Base-by-base conservation (phyloP, 768 basidiomycete genomes). In the Hygrocybe punicea region DNA sequence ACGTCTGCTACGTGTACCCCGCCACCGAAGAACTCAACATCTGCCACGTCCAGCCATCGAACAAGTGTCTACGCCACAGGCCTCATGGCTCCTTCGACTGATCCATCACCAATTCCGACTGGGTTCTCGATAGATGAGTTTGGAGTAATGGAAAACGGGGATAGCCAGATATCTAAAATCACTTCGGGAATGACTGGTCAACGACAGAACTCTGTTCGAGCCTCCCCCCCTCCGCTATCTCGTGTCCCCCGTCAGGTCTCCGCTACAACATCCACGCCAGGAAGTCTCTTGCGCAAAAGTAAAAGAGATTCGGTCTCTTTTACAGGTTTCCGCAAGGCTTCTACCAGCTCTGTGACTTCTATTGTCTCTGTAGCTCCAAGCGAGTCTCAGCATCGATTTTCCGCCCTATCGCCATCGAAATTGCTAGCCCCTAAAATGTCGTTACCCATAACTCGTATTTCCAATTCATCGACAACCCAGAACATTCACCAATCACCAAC, bases 341-440 rank as follows among this genome's bases (percentile, higher is more conserved):
- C 91, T 4, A 89, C 87, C 1, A 83, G 89, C 42, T 93, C 91
- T 9, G 82, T 87, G n/a, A 78, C 85, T 24, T 89, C 89, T 7
- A 71, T 84, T 35, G 76, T 81, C 10, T 84, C 85, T 1, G 77
- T 79, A 10, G 77, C 80, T 14, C 71, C 78, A 33, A 72, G 72
- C 1, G 76, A 72, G 40, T 73, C 76, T 50, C 80, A 76, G 51
- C 84, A 88, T 65, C 82, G 90, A 33, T 89, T 92, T 74, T 89
- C 89, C 35, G 88, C 87, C 4, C 78, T 93, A 40, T 93, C 91
- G 4, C 91, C 91, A 1, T 93, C 91, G 2, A 93, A 93, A 70
- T 76, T 93, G 37, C 75, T 93, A 51, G 87, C 81, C 52, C 91
- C 91, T 1, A 93, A 93, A 71, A 83, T 85, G 36, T 83, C 86